Percentiles rank a stretch among this genome's conserved stretches.
phyloP scores from a whole-genome alignment of 108 stramenopile species.

The Nannochloropsis salina region DNA sequence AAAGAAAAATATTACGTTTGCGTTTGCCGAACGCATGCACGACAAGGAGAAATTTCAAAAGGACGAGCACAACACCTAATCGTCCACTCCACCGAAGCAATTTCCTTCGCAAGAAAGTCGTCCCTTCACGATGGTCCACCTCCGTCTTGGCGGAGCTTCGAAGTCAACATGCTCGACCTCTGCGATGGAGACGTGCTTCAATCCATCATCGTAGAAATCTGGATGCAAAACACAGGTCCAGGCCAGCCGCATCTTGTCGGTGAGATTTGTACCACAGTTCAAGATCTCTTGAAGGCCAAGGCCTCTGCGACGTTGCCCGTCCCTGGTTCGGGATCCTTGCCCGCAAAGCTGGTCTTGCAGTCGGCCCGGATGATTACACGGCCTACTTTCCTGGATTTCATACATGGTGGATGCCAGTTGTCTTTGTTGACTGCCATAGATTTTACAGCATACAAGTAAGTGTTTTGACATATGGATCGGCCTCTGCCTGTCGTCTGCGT shows the following conservation, averaged over 20 bases:
- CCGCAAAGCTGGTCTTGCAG: background rate
- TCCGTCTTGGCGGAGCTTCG: background rate
- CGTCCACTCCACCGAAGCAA: background rate
- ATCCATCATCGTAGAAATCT: background rate
- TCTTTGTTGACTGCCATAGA: background rate
- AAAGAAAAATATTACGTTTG: background rate
- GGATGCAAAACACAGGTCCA: background rate
- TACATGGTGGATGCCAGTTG: background rate
- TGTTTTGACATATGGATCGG: background rate
- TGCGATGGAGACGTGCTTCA: background rate
- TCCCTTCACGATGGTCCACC: background rate
- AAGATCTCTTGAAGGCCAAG: background rate
- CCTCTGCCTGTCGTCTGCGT: too few species aligned
- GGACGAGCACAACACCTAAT: background rate
- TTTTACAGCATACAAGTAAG: background rate
- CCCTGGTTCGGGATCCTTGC: background rate
- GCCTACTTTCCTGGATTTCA: background rate
- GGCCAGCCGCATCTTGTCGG: background rate
- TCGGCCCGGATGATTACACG: background rate
- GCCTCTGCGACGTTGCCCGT: background rate
- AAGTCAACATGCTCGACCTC: background rate
- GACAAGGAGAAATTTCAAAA: background rate
- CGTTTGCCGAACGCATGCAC: background rate
- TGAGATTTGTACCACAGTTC: background rate
- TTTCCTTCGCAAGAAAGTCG: background rate